These are phyloP conservation scores for Acer saccharum DNA, from an alignment of 345 rosid species.

Conservation along the genomic window DNA sequence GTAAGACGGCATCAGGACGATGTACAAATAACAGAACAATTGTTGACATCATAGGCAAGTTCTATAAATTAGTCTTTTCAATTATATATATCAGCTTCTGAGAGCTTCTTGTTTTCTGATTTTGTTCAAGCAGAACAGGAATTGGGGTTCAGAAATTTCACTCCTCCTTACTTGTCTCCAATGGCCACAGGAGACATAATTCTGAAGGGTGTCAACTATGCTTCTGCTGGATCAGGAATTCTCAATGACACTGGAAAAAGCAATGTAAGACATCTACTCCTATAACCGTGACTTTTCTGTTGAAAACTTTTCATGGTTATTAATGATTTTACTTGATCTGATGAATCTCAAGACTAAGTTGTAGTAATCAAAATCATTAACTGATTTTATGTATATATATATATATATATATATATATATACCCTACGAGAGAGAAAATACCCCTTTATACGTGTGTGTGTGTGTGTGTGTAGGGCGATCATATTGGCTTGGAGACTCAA, in stretches of 20 bases:
- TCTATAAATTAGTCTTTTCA: background rate
- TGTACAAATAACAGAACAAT: constrained; percentile 20
- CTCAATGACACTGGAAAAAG: background rate
- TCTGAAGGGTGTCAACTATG: constrained; percentile 19
- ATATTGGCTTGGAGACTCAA: constrained; percentile 26
- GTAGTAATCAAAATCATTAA: too few species aligned
- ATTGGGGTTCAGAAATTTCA: background rate
- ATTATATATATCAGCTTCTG: background rate
- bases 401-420: too few species aligned
- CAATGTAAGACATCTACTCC: background rate
- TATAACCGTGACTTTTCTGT: background rate
- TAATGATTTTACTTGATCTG: background rate
- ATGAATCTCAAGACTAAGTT: too few species aligned
- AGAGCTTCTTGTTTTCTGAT: background rate
- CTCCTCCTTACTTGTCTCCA: constrained; percentile 27
- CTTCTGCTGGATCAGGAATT: constrained; percentile 20
- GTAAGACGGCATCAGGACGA: background rate
- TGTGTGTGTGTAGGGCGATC: constrained; percentile 11
- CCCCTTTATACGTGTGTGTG: too few species aligned
- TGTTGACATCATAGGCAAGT: constrained; percentile 26
- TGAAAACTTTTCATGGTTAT: background rate
- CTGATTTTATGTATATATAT: too few species aligned
- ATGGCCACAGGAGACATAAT: background rate
- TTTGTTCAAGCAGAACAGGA: background rate
- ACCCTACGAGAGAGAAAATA: too few species aligned